Conservation (phyloP, 164 flowering plant genomes). For the Protea cynaroides region DNA sequence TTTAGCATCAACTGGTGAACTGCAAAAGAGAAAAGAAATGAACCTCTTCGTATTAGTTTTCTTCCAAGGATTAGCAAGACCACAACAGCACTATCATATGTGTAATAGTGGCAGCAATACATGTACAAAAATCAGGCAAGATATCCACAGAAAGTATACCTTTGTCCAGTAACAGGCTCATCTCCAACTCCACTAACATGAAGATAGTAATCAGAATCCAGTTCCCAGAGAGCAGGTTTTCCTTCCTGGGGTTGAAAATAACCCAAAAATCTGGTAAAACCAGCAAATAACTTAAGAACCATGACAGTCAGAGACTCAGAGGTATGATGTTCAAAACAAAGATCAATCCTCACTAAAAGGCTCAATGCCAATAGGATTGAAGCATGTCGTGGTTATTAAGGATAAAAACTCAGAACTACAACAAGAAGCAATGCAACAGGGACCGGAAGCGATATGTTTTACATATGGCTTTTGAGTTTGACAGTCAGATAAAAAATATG, state of each 20-base stretch:
- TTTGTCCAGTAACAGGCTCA: slow-evolving; percentile 41
- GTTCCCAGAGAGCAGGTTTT: slow-evolving; percentile 95
- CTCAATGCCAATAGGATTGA: neutral
- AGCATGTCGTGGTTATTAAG: neutral
- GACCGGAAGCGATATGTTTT: too few species aligned
- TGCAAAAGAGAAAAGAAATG: slow-evolving; percentile 21
- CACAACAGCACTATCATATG: neutral
- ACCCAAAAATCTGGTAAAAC: slow-evolving; percentile 75
- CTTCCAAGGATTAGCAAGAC: neutral
- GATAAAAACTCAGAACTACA: too few species aligned
- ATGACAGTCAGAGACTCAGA: neutral
- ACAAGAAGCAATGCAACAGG: too few species aligned
- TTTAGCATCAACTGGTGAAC: slow-evolving; percentile 29
- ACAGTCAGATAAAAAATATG: neutral
- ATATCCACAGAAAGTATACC: slow-evolving; percentile 27
- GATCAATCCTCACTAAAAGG: neutral
- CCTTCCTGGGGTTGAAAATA: slow-evolving; percentile 96
- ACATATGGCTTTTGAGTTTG: neutral
- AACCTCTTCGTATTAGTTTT: neutral
- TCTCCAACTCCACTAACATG: slow-evolving; percentile 90
- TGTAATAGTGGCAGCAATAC: neutral
- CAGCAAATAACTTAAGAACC: slow-evolving; percentile 3
- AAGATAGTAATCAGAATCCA: slow-evolving; percentile 96
- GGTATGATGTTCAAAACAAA: neutral
- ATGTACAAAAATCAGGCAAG: neutral